These are phyloP conservation scores for Gossypium turneri DNA, from an alignment of 345 rosid species.

Conservation along the genomic window DNA sequence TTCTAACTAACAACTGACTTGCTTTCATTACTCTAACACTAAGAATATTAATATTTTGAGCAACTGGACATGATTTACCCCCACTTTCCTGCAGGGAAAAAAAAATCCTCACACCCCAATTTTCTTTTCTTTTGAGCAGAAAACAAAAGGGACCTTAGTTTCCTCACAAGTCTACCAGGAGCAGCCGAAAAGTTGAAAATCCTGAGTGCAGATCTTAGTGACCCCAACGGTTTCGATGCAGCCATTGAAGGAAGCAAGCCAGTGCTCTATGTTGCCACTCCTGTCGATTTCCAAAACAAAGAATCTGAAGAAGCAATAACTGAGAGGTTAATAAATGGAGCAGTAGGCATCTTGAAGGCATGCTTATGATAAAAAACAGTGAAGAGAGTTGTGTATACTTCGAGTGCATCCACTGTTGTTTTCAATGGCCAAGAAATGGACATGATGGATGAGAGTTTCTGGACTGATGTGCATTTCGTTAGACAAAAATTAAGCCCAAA, in stretches of 20 bases:
- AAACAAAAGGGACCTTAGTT: neutral
- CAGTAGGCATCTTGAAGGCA: slow-evolving; percentile 45
- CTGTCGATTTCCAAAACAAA: neutral
- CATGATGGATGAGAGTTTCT: slow-evolving; percentile 21
- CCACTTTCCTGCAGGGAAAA: neutral
- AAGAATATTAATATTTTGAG: neutral
- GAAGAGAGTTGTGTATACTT: slow-evolving; percentile 58
- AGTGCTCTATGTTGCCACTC: slow-evolving; percentile 49
- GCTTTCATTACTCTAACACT: too few relatives aligned
- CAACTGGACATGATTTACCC: neutral
- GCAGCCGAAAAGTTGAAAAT: slow-evolving; percentile 8
- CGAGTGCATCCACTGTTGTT: slow-evolving; percentile 30
- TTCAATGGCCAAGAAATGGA: neutral
- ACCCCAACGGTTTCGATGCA: slow-evolving; percentile 45
- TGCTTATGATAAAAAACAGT: slow-evolving; percentile 48
- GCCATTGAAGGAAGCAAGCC: slow-evolving; percentile 58
- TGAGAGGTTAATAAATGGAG: slow-evolving; percentile 44
- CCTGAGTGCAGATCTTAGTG: slow-evolving; percentile 43
- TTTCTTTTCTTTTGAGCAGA: neutral
- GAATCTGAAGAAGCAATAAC: slow-evolving; percentile 27
- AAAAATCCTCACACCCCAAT: neutral
- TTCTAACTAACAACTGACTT: too few relatives aligned
- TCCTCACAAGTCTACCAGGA: neutral
- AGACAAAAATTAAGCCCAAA: neutral
- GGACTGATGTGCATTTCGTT: neutral